Evolutionary conservation across 2,329 filamentous ascomycete genomes (phyloP).

Genomic region (Knufia fluminis): DNA sequence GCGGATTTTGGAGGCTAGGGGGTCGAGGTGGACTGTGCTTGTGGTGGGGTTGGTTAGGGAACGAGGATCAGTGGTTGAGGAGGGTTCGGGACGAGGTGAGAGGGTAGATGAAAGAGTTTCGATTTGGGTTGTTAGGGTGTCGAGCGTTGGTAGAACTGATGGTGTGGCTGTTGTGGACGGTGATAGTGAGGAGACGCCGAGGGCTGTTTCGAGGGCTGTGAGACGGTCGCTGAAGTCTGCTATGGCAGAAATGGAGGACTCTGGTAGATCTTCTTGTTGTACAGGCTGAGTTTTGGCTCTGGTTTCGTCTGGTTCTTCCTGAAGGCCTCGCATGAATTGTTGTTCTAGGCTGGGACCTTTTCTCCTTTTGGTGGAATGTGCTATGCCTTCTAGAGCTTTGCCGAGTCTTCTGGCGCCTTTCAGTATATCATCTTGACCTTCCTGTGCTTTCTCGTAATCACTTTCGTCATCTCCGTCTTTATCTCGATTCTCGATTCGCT

Average conservation of each 20-base stretch:
- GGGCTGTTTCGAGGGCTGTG: slow-evolving; percentile 64
- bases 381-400: slow-evolving; percentile 60
- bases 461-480: slow-evolving; percentile 25
- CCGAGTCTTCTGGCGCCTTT: slow-evolving; percentile 60
- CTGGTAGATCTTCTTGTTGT: slow-evolving; percentile 25
- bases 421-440: slow-evolving; percentile 33
- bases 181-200: slow-evolving; percentile 61
- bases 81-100: slow-evolving; percentile 27
- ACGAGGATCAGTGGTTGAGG: slow-evolving; percentile 15
- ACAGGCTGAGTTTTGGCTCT: slow-evolving; percentile 11
- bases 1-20: slow-evolving; percentile 34
- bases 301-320: slow-evolving; percentile 4
- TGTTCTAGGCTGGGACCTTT: slow-evolving; percentile 13
- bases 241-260: slow-evolving; percentile 60
- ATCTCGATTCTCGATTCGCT: slow-evolving; percentile 33
- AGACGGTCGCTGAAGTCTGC: slow-evolving; percentile 83
- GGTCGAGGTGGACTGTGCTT: slow-evolving; percentile 36
- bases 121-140: slow-evolving; percentile 72
- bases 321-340: slow-evolving; percentile 16
- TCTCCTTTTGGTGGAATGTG: background rate
- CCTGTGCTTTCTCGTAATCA: slow-evolving; percentile 32
- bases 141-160: slow-evolving; percentile 73
- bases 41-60: slow-evolving; percentile 18
- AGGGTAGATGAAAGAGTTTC: slow-evolving; percentile 53
- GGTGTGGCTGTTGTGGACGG: slow-evolving; percentile 41